Percentiles rank a stretch among this genome's conserved stretches.
Evolutionary conservation across 2,329 filamentous ascomycete species (phyloP).

Genomic region (Atkinsonella hypoxylon): DNA sequence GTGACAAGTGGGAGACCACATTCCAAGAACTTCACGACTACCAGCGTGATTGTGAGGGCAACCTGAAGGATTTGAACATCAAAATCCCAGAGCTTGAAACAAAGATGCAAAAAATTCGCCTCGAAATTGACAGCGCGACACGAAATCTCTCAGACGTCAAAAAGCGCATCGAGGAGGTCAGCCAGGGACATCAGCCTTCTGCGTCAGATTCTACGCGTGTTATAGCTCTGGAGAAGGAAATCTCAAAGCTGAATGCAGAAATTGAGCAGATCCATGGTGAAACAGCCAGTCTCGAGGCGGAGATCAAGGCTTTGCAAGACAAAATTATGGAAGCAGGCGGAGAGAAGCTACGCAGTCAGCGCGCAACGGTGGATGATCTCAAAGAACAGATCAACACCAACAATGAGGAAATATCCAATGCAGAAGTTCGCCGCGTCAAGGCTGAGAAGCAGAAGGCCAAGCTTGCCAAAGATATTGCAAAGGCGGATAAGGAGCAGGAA

Average conservation of each 20-base stretch:
- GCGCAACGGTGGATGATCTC: slow-evolving; percentile 77
- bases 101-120: slow-evolving; percentile 75
- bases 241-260: slow-evolving; percentile 62
- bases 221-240: slow-evolving; percentile 62
- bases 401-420: slow-evolving; percentile 69
- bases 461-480: slow-evolving; percentile 69
- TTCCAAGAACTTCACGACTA: slow-evolving; percentile 79
- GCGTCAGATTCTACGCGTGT: slow-evolving; percentile 68
- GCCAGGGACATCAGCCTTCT: slow-evolving; percentile 68
- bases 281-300: slow-evolving; percentile 80
- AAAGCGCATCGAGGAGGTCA: slow-evolving; percentile 74
- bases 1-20: slow-evolving; percentile 71
- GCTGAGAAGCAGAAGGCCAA: slow-evolving; percentile 86
- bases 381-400: slow-evolving; percentile 77
- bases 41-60: slow-evolving; percentile 65
- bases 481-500: slow-evolving; percentile 69
- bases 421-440: slow-evolving; percentile 82
- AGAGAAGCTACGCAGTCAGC: slow-evolving; percentile 81
- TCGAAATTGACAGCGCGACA: slow-evolving; percentile 80
- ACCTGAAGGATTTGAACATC: slow-evolving; percentile 59
- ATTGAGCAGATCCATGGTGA: slow-evolving; percentile 70
- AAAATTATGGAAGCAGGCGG: slow-evolving; percentile 98
- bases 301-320: slow-evolving; percentile 86
- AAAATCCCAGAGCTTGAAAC: slow-evolving; percentile 79
- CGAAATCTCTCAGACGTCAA: slow-evolving; percentile 76